phyloP scores from a whole-genome alignment of 345 rosid genomes.

The Isatis tinctoria region DNA sequence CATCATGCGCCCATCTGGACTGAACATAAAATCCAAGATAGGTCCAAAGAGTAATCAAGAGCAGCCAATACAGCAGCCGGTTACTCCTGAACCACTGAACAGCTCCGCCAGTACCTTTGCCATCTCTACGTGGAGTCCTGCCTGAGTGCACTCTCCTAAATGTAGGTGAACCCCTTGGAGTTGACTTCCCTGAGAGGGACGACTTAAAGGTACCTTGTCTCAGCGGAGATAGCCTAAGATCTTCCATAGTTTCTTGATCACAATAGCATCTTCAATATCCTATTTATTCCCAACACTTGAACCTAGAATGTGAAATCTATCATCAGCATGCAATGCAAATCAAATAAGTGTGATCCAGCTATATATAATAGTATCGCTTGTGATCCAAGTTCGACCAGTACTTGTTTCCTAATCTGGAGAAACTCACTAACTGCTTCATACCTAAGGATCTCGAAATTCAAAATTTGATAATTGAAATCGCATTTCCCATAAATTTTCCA shows the following conservation, averaged over 20 bases:
- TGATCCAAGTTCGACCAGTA: not conserved
- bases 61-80: slow-evolving; percentile 82
- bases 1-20: slow-evolving; percentile 97
- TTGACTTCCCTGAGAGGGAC: slow-evolving; percentile 63
- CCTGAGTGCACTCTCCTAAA: slow-evolving; percentile 56
- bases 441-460: not conserved
- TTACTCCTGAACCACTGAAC: slow-evolving; percentile 76
- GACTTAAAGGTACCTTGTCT: slow-evolving; percentile 63
- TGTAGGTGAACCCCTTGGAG: slow-evolving; percentile 72
- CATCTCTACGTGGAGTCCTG: slow-evolving; percentile 84
- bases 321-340: slow-evolving; percentile 3
- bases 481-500: not conserved
- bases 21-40: slow-evolving; percentile 93
- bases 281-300: not conserved
- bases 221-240: slow-evolving; percentile 48
- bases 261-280: slow-evolving; percentile 11
- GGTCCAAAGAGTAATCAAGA: slow-evolving; percentile 93
- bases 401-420: not conserved
- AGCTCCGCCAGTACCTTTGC: slow-evolving; percentile 49
- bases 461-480: not conserved
- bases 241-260: slow-evolving; percentile 52
- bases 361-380: not conserved
- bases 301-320: not conserved
- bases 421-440: not conserved
- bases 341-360: not conserved